Base-by-base conservation (phyloP, 257 asterid species). In the Solanum lignicaule region DNA sequence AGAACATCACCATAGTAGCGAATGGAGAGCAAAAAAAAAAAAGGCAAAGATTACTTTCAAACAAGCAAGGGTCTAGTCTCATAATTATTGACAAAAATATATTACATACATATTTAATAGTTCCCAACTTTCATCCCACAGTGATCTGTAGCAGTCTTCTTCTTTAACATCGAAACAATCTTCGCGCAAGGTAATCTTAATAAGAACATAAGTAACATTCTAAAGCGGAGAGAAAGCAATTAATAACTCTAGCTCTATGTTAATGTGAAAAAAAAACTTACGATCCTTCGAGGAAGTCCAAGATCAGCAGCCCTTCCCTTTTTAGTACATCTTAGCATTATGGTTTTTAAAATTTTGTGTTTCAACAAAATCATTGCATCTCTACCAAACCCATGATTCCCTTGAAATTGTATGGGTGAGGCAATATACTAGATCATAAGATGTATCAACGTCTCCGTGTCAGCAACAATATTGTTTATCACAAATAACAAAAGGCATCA, bases 91-190 rank as follows among this genome's bases (percentile, higher is more conserved):
- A 76, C 5, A n/a, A 76, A 39, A 38, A n/a, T 16, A 87, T 79
- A 91, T 60, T 71, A 66, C 98, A 41, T 94, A 96, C 98, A 94
- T 94, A 90, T 95, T 93, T 87, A 96, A 93, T 89, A 92, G 96
- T 82, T 96, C 95, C 91, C 92, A 95, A 86, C 98, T 96, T 89
- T 95, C 98, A 39, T 92, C 95, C 92, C 94, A 95, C 48, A 95
- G 87, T 16, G 97, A 95, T 75, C 93, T 93, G 90, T 95, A 95
- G 88, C 93, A 96, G 89, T 96, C 98, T 91, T 95, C 98, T 93
- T 95, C 99, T 65, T 92, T 94, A 66, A 93, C 91, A 90, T 96
- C 98, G 89, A 96, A 90, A 36, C 92, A 89, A 90, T 95, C 98
- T 88, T 96, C 91, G 48, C 99, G 90, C 87, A 96, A 87, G 41